Conservation (phyloP, 2,329 filamentous ascomycete genomes). For the Hymenoscyphus infarciens region DNA sequence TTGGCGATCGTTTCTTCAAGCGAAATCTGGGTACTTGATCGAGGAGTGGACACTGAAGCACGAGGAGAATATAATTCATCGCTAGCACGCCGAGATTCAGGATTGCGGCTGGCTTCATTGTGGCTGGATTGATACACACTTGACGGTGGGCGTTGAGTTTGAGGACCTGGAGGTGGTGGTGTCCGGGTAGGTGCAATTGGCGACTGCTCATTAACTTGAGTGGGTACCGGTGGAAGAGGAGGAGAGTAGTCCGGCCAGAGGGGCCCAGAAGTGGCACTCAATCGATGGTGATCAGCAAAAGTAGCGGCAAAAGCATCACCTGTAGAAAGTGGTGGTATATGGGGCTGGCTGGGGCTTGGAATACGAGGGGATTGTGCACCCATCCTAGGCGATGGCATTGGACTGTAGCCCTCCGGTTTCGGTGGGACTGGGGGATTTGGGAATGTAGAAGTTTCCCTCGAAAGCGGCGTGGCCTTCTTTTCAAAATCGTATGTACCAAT, state of each 20-base stretch:
- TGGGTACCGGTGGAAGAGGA: conserved; percentile 23
- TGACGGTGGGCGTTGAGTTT: conserved; percentile 27
- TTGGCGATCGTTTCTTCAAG: conserved; percentile 21
- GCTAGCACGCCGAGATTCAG: conserved; percentile 32
- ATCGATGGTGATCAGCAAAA: conserved; percentile 21
- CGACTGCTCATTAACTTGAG: conserved; percentile 11
- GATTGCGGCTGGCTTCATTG: conserved; percentile 20
- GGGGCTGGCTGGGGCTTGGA: conserved; percentile 18
- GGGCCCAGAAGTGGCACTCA: conserved; percentile 21
- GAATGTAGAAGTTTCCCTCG: conserved; percentile 40
- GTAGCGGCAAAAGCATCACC: conserved; percentile 28
- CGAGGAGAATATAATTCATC: conserved; percentile 32
- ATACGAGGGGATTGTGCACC: conserved; percentile 10
- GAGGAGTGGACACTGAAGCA: conserved; percentile 33
- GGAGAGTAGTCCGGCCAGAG: conserved; percentile 27
- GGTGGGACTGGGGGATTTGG: conserved; percentile 33
- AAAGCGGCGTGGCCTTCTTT: conserved; percentile 40
- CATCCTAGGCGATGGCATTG: conserved; percentile 26
- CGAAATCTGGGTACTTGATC: conserved; percentile 33
- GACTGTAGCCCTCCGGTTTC: conserved; percentile 29
- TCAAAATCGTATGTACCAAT: conserved; percentile 31
- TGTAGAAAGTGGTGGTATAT: conserved; percentile 26
- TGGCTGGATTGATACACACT: conserved; percentile 31
- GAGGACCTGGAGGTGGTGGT: conserved; percentile 22
- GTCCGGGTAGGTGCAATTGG: conserved; percentile 18